phyloP scores from a whole-genome alignment of 495 filamentous ascomycete genomes.

The Ascobolus immersus region DNA sequence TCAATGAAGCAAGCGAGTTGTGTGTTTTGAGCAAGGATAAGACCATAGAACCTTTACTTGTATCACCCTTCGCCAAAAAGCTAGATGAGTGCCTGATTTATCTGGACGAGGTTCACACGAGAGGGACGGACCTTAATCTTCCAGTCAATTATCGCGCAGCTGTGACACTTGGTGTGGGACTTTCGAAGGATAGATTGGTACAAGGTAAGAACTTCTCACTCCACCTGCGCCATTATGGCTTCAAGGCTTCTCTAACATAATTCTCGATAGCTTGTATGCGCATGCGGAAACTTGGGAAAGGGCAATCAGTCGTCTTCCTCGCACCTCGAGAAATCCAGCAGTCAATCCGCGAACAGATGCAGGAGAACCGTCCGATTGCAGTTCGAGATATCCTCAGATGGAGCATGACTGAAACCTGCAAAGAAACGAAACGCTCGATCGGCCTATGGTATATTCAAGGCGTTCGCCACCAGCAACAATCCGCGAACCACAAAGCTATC shows the following conservation, averaged over 20 bases:
- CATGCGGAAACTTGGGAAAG: constrained; percentile 18
- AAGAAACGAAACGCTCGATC: constrained; percentile 2
- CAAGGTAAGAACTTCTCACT: constrained; percentile 26
- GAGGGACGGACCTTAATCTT: constrained; percentile 42
- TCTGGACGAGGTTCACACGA: constrained; percentile 50
- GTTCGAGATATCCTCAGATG: constrained; percentile 5
- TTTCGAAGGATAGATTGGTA: constrained; percentile 32
- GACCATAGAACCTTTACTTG: constrained; percentile 24
- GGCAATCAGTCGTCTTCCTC: constrained; percentile 21
- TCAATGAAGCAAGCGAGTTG: constrained; percentile 26
- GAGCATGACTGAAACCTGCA: constrained; percentile 8
- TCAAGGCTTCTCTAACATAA: constrained; percentile 1
- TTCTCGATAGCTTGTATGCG: constrained; percentile 23
- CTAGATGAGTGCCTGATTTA: constrained; percentile 42
- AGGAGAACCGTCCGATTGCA: not conserved
- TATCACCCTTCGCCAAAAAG: constrained; percentile 33
- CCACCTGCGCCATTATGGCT: not conserved
- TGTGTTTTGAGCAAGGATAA: constrained; percentile 22
- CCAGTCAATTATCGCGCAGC: constrained; percentile 23
- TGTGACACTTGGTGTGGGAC: constrained; percentile 28
- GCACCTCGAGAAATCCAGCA: constrained; percentile 23
- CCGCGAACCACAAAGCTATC: not conserved
- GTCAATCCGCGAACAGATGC: constrained; percentile 14
- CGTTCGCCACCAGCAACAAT: constrained; percentile 5
- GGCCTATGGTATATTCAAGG: constrained; percentile 8